Evolutionary conservation across 139 green algal genomes (phyloP).

Genomic region (Zygnema cylindricum): DNA sequence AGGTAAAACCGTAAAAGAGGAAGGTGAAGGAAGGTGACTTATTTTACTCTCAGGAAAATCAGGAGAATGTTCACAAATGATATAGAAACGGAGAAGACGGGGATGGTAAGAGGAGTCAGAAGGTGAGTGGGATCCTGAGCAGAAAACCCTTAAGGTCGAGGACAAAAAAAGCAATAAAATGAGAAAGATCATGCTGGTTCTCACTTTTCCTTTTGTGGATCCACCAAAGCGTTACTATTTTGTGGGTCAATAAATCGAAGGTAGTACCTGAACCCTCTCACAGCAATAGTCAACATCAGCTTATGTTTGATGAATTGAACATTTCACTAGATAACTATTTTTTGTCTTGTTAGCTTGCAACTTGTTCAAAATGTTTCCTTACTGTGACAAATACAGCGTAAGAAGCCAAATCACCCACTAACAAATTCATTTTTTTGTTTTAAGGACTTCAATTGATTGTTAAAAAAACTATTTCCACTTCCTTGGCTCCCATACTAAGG

Average conservation of each 20-base stretch:
- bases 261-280: constrained; percentile 81
- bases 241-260: constrained; percentile 92
- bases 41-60: neutral
- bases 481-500: no score
- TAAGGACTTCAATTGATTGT: no score
- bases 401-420: no score
- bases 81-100: neutral
- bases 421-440: no score
- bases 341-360: no score
- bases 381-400: no score
- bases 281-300: no score
- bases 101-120: neutral
- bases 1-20: neutral
- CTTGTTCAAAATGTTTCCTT: no score
- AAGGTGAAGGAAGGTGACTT: neutral
- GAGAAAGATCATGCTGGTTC: constrained; percentile 1
- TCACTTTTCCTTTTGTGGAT: constrained; percentile 81
- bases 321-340: no score
- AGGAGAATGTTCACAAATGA: neutral
- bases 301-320: no score
- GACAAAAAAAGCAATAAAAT: neutral
- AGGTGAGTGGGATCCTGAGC: neutral
- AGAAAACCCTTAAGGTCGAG: no score
- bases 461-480: no score
- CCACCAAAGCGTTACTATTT: constrained; percentile 78